Evolutionary conservation across 2,329 filamentous ascomycete species (phyloP), one percentile per base, ranked within the genome.

Genomic region (Fusarium annulatum): DNA sequence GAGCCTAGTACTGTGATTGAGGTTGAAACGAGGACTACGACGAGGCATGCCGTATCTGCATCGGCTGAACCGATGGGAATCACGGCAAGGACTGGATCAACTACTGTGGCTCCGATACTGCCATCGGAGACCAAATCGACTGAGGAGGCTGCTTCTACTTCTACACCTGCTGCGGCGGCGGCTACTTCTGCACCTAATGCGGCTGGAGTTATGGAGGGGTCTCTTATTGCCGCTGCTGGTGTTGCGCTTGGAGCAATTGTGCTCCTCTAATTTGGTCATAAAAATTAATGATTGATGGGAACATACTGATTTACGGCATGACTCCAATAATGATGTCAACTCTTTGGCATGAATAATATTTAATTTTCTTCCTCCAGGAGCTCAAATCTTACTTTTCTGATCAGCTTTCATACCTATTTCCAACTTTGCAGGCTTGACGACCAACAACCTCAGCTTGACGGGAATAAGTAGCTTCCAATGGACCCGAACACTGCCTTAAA

Each of bases 211-310:
- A 18, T 70, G 14, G 34, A 51, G 18, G 65, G 59, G 0, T 68
- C 72, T 19, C 5, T 73, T 4, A 19, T 73, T 14, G 41, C 46
- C 5, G 56, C 30, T 2, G 52, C 33, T 6, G 61, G 61, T 2
- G 57, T 60, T 23, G 65, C 46, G 1, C n/a, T 75, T 16, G 72
- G 69, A 15, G 72, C 41, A 2, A 49, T 75, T 3, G 3, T 53
- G 2, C 34, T 75, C 5, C 10, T 59, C 5, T 71, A 15, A 46
- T 30, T 6, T 6, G 34, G 3, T 8, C 7, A 7, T 26, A 16
- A 5, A 7, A 19, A 2, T 26, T 26, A 8, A 36, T 3, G n/a
- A 52, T 34, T 34, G n/a, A 36, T 6, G 12, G 33, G 9, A 36
- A 19, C 48, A 23, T 36, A 21, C 10, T 19, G 9, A 11, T 36